A percentile compares a stretch with the other conserved stretches of the same genome.
Evolutionary conservation across 495 filamentous ascomycete genomes (phyloP).

Genomic region (Chaetomium fimeti): DNA sequence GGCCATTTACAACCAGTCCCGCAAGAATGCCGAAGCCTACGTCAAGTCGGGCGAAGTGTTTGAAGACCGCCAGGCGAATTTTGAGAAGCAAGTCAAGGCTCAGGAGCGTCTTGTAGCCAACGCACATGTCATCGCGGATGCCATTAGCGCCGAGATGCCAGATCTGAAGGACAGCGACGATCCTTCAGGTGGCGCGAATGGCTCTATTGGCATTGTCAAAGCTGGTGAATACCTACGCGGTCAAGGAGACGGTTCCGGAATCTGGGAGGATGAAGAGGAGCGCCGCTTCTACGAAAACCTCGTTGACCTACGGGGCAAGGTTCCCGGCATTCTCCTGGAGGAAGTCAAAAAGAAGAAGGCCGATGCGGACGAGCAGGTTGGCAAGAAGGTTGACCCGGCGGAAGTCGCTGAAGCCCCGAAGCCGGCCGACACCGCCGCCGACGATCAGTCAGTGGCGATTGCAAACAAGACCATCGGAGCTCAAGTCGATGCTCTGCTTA

Average conservation of each 20-base stretch:
- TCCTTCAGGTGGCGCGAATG: conserved; percentile 58
- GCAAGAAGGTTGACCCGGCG: conserved; percentile 52
- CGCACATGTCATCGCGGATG: conserved; percentile 86
- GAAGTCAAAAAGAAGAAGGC: conserved; percentile 93
- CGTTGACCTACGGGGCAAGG: conserved; percentile 91
- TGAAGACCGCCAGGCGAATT: conserved; percentile 93
- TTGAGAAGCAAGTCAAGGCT: conserved; percentile 86
- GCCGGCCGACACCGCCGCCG: conserved; percentile 49
- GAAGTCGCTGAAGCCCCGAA: conserved; percentile 56
- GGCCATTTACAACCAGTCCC: conserved; percentile 73
- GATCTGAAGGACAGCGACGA: conserved; percentile 81
- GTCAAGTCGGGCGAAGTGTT: conserved; percentile 99
- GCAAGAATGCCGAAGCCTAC: conserved; percentile 96
- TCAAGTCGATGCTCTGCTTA: conserved; percentile 87
- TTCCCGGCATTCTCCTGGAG: conserved; percentile 88
- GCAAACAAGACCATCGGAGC: conserved; percentile 97
- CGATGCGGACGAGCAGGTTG: conserved; percentile 64
- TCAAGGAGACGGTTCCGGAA: conserved; percentile 87
- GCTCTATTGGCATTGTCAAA: conserved; percentile 89
- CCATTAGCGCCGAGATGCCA: conserved; percentile 90
- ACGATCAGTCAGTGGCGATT: conserved; percentile 89
- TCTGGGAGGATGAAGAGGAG: conserved; percentile 99
- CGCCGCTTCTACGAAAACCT: conserved; percentile 96
- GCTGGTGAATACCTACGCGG: conserved; percentile 89
- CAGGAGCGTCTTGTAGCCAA: conserved; percentile 89